These are phyloP conservation scores for Dactylonectria macrodidyma DNA, from an alignment of 2,329 filamentous ascomycete species.

Conservation along the genomic window DNA sequence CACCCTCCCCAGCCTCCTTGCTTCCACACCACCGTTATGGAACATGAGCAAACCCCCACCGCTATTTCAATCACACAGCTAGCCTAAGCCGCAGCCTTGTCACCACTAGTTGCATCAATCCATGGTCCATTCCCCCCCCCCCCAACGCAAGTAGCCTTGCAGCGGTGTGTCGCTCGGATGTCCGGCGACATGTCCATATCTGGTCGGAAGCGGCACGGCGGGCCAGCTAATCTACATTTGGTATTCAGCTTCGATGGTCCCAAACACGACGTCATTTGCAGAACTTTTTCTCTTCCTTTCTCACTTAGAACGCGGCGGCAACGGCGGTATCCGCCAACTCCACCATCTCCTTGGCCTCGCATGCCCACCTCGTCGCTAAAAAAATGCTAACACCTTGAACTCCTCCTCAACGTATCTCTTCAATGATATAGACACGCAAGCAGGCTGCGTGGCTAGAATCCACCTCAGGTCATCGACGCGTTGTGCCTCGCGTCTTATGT, in stretches of 20 bases:
- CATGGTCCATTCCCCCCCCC: background rate
- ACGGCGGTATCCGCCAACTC: background rate
- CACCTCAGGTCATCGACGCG: background rate
- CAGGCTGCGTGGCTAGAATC: background rate
- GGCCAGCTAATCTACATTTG: background rate
- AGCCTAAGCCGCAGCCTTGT: too few species aligned
- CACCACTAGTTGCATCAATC: background rate
- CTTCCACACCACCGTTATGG: slow-evolving; percentile 1
- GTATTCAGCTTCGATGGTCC: background rate
- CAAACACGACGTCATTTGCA: background rate
- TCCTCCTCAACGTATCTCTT: background rate
- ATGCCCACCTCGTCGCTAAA: slow-evolving; percentile 14
- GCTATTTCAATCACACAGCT: too few species aligned
- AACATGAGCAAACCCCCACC: background rate
- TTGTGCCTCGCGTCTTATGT: background rate
- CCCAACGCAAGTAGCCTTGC: background rate
- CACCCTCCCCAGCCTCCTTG: background rate
- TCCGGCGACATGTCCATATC: slow-evolving; percentile 9
- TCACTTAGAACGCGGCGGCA: background rate
- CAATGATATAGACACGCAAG: slow-evolving; percentile 22
- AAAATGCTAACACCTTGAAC: background rate
- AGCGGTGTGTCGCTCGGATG: slow-evolving; percentile 13
- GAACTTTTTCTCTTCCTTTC: background rate
- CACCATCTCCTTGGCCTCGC: slow-evolving; percentile 1
- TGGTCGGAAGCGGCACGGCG: too few species aligned